Percentiles rank a stretch among this genome's conserved stretches.
These are phyloP conservation scores for Cicer bijugum DNA, from an alignment of 306 rosid species.

Conservation along the genomic window DNA sequence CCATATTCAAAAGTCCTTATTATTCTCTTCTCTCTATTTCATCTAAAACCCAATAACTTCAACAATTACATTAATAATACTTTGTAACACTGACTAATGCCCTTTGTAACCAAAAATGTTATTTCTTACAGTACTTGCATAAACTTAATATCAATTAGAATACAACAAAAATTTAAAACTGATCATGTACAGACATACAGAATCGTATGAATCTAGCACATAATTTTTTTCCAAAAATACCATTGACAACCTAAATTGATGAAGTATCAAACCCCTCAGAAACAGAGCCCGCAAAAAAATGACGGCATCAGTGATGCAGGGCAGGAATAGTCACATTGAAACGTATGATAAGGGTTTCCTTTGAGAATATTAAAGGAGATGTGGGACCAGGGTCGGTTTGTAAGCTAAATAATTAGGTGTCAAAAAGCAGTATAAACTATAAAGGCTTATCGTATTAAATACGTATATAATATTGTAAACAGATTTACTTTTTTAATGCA, in stretches of 20 bases:
- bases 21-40: not conserved
- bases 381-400: conserved; percentile 13
- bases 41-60: not conserved
- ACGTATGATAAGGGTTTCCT: conserved; percentile 24
- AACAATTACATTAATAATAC: conserved; percentile 22
- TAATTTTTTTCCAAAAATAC: conserved; percentile 25
- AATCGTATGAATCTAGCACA: conserved; percentile 24
- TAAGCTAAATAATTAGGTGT: conserved; percentile 3
- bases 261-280: conserved; percentile 27
- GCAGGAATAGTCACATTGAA: conserved; percentile 10
- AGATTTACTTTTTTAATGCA: conserved; percentile 26
- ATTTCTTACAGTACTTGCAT: not conserved
- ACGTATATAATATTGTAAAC: conserved; percentile 29
- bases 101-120: not conserved
- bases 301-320: conserved; percentile 21
- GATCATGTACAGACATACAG: conserved; percentile 16
- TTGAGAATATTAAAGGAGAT: conserved; percentile 23
- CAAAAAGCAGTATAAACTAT: conserved; percentile 17
- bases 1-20: not conserved
- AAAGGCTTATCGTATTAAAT: conserved; percentile 6
- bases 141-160: conserved; percentile 23
- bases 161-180: conserved; percentile 11
- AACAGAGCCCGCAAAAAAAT: conserved; percentile 17
- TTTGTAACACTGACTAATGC: conserved; percentile 14
- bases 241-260: not conserved